Evolutionary conservation across 2,329 filamentous ascomycete species (phyloP).

Genomic region (Penicillium expansum): DNA sequence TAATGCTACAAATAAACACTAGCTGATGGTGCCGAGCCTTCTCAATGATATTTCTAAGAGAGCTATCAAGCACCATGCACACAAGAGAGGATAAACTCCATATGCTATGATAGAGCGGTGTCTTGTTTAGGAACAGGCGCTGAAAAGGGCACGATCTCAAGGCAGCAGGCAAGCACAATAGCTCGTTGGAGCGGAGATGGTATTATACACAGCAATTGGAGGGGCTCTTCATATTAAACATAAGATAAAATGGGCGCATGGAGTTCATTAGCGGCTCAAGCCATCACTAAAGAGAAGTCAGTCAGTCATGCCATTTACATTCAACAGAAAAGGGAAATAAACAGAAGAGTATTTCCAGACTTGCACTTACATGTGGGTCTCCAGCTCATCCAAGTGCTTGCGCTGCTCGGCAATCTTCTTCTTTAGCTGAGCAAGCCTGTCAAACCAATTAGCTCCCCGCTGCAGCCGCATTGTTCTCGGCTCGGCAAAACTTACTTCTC

Average conservation of each 20-base stretch:
- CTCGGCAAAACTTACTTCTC: conserved; percentile 61
- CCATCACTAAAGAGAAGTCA: conserved; percentile 59
- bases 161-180: background rate
- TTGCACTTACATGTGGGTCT: conserved; percentile 74
- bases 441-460: conserved; percentile 6
- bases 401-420: conserved; percentile 71
- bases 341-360: background rate
- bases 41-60: background rate
- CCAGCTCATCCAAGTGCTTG: conserved; percentile 77
- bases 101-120: conserved; percentile 10
- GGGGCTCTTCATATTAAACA: background rate
- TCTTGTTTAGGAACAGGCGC: conserved; percentile 11
- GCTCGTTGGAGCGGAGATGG: conserved; percentile 10
- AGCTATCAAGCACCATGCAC: background rate
- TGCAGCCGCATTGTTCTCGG: background rate
- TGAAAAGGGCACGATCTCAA: conserved; percentile 3
- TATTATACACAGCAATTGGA: conserved; percentile 15
- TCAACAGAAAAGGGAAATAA: background rate
- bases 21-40: background rate
- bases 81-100: background rate
- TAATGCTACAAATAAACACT: background rate
- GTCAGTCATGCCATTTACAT: conserved; percentile 10
- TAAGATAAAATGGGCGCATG: background rate
- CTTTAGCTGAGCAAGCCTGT: conserved; percentile 66
- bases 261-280: conserved; percentile 62